Base-by-base conservation (phyloP, 1,139 yeast species). In the Geotrichum fermentans region DNA sequence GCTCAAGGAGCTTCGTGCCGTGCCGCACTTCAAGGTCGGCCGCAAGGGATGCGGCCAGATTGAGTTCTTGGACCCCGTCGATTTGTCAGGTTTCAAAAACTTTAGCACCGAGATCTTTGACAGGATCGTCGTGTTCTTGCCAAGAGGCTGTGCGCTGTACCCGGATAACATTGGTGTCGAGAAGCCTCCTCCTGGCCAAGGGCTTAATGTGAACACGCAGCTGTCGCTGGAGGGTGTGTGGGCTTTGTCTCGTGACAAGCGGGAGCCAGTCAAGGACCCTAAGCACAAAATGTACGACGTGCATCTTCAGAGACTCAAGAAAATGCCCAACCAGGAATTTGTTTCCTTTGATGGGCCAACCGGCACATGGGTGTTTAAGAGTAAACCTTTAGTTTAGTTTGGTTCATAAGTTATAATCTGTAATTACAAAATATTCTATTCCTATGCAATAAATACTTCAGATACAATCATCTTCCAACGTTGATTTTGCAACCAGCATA, bases 401-500 rank as follows among this genome's bases (percentile, higher is more conserved):
- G 28, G 28, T 38, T 2, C 17, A 26, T 38, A 36, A 7, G 16
- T n/a, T 14, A 17, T 16, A 8, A 16, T 34, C 17, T 17, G 11
- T 16, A 34, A 17, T 5, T 10, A 17, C 13, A 36, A 21, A 13
- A 21, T 36, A 36, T n/a, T 34, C n/a, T 28, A 32, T n/a, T 32
- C 16, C 17, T 32, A 17, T 36, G 13, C n/a, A 36, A 36, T 36
- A 20, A 36, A 36, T 36, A 36, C 28, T 36, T 13, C 18, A 8
- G 8, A 4, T 21, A 36, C 20, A 14, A n/a, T 51, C 54, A 85
- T 64, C 83, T 82, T 8, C 98, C 98, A 50, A 90, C 79, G 63
- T 92, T 92, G 58, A 87, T 80, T 67, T 89, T 89, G 62, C 95
- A 83, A 21, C 77, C 74, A 8, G 96, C 76, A 63, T 79, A 92